These are phyloP conservation scores for Cercospora citrullina DNA, from an alignment of 2,329 filamentous ascomycete species.

Conservation along the genomic window DNA sequence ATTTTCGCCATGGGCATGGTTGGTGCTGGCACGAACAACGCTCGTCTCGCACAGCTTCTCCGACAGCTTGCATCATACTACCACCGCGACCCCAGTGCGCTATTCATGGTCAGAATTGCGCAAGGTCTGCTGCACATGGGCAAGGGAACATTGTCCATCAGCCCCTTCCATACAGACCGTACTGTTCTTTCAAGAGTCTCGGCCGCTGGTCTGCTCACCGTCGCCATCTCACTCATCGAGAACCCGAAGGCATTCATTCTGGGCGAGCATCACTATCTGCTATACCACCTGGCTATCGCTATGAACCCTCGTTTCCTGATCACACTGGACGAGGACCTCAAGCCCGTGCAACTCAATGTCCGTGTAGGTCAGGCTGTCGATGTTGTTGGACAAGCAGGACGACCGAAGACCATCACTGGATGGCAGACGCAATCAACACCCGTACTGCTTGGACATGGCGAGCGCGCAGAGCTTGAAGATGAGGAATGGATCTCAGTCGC, in stretches of 20 bases:
- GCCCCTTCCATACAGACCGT: conserved; percentile 98
- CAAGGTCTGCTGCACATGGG: conserved; percentile 98
- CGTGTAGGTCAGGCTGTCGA: conserved; percentile 97
- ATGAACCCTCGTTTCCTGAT: conserved; percentile 97
- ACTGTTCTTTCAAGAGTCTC: conserved; percentile 92
- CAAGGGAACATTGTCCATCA: conserved; percentile 93
- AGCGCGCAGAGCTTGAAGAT: conserved; percentile 94
- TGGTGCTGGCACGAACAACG: conserved; percentile 97
- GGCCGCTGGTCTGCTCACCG: conserved; percentile 82
- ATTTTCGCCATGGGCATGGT: conserved; percentile 99
- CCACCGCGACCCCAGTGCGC: conserved; percentile 88
- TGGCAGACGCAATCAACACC: conserved; percentile 99
- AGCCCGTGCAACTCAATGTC: conserved; percentile 92
- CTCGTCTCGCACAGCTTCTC: conserved; percentile 88
- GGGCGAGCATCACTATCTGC: conserved; percentile 79
- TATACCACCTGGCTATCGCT: conserved; percentile 94
- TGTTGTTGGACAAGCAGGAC: conserved; percentile 92
- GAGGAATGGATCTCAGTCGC: conserved; percentile 94
- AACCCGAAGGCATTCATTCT: conserved; percentile 77
- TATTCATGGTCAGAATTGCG: conserved; percentile 99
- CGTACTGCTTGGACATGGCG: conserved; percentile 88
- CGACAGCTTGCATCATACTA: conserved; percentile 97
- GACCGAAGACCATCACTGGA: conserved; percentile 97
- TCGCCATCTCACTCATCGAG: conserved; percentile 91
- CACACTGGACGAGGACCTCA: conserved; percentile 89